A percentile compares a stretch with the other conserved stretches of the same genome.
phyloP scores from a whole-genome alignment of 2,329 filamentous ascomycete species.

The Talaromyces sp. region DNA sequence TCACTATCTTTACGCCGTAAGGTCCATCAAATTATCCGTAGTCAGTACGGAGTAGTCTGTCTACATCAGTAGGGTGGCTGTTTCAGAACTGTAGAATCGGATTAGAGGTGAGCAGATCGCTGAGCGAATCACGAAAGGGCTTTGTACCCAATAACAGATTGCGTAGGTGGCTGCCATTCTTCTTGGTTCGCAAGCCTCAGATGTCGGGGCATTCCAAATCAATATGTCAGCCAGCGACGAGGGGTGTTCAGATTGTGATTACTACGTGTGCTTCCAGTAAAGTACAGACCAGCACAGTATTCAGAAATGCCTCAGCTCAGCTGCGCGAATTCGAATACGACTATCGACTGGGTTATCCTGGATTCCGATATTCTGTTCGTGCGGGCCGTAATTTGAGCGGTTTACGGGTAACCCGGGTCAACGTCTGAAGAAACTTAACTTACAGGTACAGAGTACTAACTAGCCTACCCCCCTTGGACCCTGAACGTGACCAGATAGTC shows the following conservation, averaged over 20 bases:
- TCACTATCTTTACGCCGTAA: neutral
- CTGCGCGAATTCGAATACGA: neutral
- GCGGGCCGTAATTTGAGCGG: neutral
- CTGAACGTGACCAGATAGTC: neutral
- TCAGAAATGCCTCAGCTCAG: neutral
- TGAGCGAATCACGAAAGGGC: neutral
- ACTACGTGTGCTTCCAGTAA: neutral
- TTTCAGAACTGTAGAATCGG: neutral
- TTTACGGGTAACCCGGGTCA: neutral
- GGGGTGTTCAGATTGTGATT: too few species aligned
- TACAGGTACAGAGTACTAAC: too few species aligned
- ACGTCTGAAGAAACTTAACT: neutral
- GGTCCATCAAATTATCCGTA: neutral
- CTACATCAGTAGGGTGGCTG: neutral
- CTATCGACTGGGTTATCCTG: neutral
- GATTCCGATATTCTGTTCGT: neutral
- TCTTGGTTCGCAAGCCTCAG: neutral
- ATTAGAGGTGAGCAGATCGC: neutral
- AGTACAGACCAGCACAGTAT: neutral
- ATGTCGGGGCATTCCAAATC: neutral
- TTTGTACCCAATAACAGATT: neutral
- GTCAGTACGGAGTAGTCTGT: neutral
- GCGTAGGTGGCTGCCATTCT: neutral
- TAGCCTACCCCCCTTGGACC: conserved; percentile 2
- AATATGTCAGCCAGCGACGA: neutral